Percentiles rank a stretch among this genome's conserved stretches.
These are phyloP conservation scores for Paecilomyces sp. DNA, from an alignment of 2,329 filamentous ascomycete genomes.

Conservation along the genomic window DNA sequence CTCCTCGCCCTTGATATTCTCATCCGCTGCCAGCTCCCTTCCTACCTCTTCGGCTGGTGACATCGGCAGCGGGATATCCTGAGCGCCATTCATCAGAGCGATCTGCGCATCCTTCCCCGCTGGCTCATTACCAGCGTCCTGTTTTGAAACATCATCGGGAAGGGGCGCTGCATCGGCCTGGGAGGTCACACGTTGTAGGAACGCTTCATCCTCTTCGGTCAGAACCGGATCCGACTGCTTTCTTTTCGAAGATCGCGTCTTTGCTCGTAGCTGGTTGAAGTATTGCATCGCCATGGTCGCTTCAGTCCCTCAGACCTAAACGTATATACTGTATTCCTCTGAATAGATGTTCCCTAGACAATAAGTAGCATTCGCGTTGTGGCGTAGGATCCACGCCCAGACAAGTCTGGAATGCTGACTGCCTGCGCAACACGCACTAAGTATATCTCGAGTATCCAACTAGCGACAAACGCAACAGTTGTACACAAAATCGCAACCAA, in stretches of 20 bases:
- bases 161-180: conserved; percentile 22
- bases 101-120: conserved; percentile 38
- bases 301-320: neutral
- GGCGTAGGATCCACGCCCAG: neutral
- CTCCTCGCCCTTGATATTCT: conserved; percentile 24
- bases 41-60: conserved; percentile 40
- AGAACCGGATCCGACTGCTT: conserved; percentile 38
- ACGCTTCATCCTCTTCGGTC: conserved; percentile 56
- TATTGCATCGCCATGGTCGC: conserved; percentile 29
- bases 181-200: conserved; percentile 46
- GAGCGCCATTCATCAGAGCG: conserved; percentile 38
- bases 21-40: conserved; percentile 23
- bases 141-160: conserved; percentile 11
- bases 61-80: conserved; percentile 44
- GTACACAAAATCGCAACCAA: neutral
- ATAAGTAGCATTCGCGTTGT: neutral
- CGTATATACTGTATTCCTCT: neutral
- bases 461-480: neutral
- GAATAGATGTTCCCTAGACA: neutral
- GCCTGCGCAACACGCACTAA: neutral
- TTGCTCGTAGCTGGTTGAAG: conserved; percentile 35
- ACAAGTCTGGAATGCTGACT: neutral
- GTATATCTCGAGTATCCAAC: neutral
- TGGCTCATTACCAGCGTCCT: conserved; percentile 3
- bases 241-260: conserved; percentile 24